Conservation (phyloP, 257 asterid genomes). For the Capsicum baccatum region DNA sequence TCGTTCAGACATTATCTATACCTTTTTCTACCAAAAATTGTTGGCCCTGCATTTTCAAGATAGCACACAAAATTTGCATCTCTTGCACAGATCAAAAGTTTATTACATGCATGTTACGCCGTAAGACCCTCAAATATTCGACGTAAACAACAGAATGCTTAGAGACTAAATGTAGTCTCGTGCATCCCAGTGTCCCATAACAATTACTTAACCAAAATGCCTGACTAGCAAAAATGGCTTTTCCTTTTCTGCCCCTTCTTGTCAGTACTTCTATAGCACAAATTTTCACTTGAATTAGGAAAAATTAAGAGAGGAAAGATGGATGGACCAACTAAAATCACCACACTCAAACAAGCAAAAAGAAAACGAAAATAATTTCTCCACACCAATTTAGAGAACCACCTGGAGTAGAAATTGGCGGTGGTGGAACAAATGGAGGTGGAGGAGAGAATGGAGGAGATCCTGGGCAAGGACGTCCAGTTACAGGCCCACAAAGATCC, state of each 20-base stretch:
- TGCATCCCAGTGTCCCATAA: not conserved
- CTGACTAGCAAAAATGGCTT: not conserved
- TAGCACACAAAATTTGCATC: not conserved
- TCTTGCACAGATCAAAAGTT: not conserved
- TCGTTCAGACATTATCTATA: not conserved
- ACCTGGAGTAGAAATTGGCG: slow-evolving; percentile 88
- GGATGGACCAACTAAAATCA: not conserved
- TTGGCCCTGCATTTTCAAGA: not conserved
- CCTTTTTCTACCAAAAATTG: not conserved
- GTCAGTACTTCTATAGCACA: not conserved
- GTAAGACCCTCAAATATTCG: not conserved
- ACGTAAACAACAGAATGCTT: not conserved
- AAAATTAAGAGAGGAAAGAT: not conserved
- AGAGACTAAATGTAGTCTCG: not conserved
- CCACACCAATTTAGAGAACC: slow-evolving; percentile 29
- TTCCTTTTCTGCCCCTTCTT: not conserved
- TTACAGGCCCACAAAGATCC: slow-evolving; percentile 93
- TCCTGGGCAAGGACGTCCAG: slow-evolving; percentile 98
- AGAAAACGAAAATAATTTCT: not conserved
- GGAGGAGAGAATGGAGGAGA: slow-evolving; percentile 99
- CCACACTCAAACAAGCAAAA: not conserved
- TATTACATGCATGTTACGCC: not conserved
- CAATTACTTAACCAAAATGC: not conserved
- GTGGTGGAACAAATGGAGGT: slow-evolving; percentile 93
- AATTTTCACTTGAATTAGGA: not conserved